These are phyloP conservation scores for Candida golubevii DNA, from an alignment of 805 yeast species.

Conservation along the genomic window DNA sequence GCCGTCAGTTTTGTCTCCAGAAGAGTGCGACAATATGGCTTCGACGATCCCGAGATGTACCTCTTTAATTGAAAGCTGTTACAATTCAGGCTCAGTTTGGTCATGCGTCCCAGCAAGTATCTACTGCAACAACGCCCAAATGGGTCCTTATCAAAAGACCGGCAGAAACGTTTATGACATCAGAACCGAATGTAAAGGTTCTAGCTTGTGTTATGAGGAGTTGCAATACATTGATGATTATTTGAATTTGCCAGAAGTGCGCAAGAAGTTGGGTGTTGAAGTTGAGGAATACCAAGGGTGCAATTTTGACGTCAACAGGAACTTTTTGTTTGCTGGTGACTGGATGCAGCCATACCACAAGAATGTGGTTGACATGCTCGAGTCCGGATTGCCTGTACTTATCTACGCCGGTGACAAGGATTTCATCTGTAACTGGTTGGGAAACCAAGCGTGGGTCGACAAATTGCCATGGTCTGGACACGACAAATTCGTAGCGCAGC, in stretches of 20 bases:
- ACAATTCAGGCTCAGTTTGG: slow-evolving; percentile 67
- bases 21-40: slow-evolving; percentile 63
- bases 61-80: slow-evolving; percentile 72
- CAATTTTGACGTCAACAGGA: slow-evolving; percentile 70
- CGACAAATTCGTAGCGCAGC: slow-evolving; percentile 40
- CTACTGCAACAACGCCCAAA: slow-evolving; percentile 81
- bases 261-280: slow-evolving; percentile 84
- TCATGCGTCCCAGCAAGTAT: slow-evolving; percentile 88
- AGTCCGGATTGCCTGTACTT: slow-evolving; percentile 70
- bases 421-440: slow-evolving; percentile 90
- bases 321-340: slow-evolving; percentile 84
- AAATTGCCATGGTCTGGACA: slow-evolving; percentile 23
- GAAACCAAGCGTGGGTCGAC: slow-evolving; percentile 80
- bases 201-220: slow-evolving; percentile 71
- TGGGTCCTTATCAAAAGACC: slow-evolving; percentile 54
- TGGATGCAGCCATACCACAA: slow-evolving; percentile 87
- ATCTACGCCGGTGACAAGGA: slow-evolving; percentile 95
- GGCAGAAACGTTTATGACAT: slow-evolving; percentile 92
- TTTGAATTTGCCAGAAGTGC: slow-evolving; percentile 73
- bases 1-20: slow-evolving; percentile 66
- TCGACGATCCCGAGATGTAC: slow-evolving; percentile 69
- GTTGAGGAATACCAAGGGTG: slow-evolving; percentile 74
- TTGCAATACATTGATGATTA: slow-evolving; percentile 71
- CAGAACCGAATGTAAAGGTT: slow-evolving; percentile 70
- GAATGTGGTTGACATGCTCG: slow-evolving; percentile 58